Base-by-base conservation (phyloP, 176 grass and related monocot species). In the Oryza glaberrima region DNA sequence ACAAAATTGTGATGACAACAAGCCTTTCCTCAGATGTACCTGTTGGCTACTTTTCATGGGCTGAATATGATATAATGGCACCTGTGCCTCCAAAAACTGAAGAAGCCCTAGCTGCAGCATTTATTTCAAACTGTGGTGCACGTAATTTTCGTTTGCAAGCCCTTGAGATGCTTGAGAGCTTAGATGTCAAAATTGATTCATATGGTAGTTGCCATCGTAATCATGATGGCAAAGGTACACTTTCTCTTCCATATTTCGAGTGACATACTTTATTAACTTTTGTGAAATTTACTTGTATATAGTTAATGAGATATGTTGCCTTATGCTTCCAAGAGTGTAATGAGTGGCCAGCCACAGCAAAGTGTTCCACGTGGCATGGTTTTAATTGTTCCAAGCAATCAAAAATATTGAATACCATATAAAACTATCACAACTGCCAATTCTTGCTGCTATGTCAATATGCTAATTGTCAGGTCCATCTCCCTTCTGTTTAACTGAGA, bases 71-170 rank as follows among this genome's bases (percentile, higher is more conserved):
- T 70, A 94, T 99, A 81, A 96, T 99, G 93, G 88, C 91, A 83
- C 91, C 93, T 49, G 67, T 99, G 16, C 70, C 74, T 78, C 90
- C 78, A 67, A 99, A 99, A 78, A 92, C 90, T 10, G 96, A 96
- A 89, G 79, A 90, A 80, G 84, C 96, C 45, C 75, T 96, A 56
- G 96, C 96, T 69, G 96, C 86, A 76, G 96, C 96, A 16, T 99
- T 99, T 85, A 99, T 99, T 90, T 99, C 96, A 44, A 99, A 99
- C 76, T 99, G 96, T 76, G 96, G 96, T 70, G 91, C 96, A 49
- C 86, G 86, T 15, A 98, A 98, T 83, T 98, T 98, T n/a, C 89
- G 96, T 77, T 88, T 98, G 80, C 91, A 98, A 76, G 93, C 90
- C 66, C 96, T 98, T 49, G 89, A 92, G 49, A 98, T 85, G 87